Evolutionary conservation across 2,329 filamentous ascomycete species (phyloP), one percentile per base, ranked within the genome.

Genomic region (Pseudogymnoascus sp.): DNA sequence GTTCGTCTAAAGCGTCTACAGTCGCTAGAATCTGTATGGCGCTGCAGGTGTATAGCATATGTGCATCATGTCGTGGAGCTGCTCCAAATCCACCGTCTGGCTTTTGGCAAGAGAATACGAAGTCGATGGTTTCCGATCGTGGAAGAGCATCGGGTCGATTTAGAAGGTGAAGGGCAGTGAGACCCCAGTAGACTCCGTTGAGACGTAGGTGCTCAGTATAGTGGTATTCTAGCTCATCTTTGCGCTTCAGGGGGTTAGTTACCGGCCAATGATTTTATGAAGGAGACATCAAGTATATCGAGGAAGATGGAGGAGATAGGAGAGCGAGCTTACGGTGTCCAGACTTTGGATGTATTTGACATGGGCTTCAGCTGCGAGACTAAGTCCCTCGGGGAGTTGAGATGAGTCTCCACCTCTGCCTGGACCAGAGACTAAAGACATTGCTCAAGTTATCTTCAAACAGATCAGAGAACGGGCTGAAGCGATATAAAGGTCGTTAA

Each of bases 221-320:
- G 89, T 93, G 97, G 79, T 97, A 99, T 76, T 97, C 92, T 70
- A 96, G 87, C 77, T 97, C 91, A 81, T 97, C 92, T 78, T 90
- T 92, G 73, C 89, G 88, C 86, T 89, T 78, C 70, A 66, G 70
- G 72, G 67, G 66, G 73, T 80, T 72, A 67, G 64, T 61, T 46
- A 18, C 21, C 7, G 18, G 71, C 72, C 71, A 73, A 73, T 67
- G 2, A n/a, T 14, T 16, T 36, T 14, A 4, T 11, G 10, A 56
- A 21, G 8, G n/a, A 34, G 28, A 11, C 10, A 21, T 56, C 10
- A 34, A 56, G 14, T 56, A 12, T 56, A 34, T 36, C 67, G 68
- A 66, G 64, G 66, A 66, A 64, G 63, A 66, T 61, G 63, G 61
- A 64, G 64, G 40, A 63, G 67, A 66, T 66, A 68, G 63, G 66